Percentiles rank a stretch among this genome's conserved stretches.
Conservation (phyloP, 805 yeast genomes). For the Candida gorgasii region DNA sequence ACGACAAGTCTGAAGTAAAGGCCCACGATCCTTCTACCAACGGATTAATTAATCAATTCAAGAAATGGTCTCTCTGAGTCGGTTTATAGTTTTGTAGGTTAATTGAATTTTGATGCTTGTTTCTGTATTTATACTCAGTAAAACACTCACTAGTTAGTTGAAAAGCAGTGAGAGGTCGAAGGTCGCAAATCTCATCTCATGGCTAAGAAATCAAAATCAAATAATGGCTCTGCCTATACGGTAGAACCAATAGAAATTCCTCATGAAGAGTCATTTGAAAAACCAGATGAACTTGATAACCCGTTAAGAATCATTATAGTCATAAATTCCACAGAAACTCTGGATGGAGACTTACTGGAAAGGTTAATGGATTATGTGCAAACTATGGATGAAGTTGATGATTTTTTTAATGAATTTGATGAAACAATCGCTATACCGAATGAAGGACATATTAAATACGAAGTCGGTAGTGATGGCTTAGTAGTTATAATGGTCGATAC, state of each 20-base stretch:
- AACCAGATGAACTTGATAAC: slow-evolving; percentile 40
- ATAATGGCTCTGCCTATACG: slow-evolving; percentile 11
- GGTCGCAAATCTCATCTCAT: slow-evolving; percentile 7
- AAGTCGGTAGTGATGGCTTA: slow-evolving; percentile 61
- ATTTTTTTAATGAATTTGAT: slow-evolving; percentile 55
- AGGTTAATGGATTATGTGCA: slow-evolving; percentile 45
- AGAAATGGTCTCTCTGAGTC: slow-evolving; percentile 57
- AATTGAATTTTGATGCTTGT: not conserved
- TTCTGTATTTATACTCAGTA: not conserved
- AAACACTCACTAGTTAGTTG: not conserved
- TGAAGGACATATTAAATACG: slow-evolving; percentile 55
- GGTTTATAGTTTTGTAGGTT: not conserved
- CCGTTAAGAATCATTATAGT: slow-evolving; percentile 49
- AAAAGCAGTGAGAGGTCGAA: not conserved
- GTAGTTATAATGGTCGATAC: slow-evolving; percentile 56
- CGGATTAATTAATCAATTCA: slow-evolving; percentile 92
- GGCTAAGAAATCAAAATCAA: slow-evolving; percentile 13
- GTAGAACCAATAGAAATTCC: slow-evolving; percentile 13
- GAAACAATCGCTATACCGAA: slow-evolving; percentile 53
- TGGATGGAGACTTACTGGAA: slow-evolving; percentile 51
- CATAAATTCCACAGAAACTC: slow-evolving; percentile 31
- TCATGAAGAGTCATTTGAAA: slow-evolving; percentile 9
- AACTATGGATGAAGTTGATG: slow-evolving; percentile 49
- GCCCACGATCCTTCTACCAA: slow-evolving; percentile 90
- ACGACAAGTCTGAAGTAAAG: slow-evolving; percentile 53